Evolutionary conservation across 768 basidiomycete genomes (phyloP).

Genomic region (Mycena pura): DNA sequence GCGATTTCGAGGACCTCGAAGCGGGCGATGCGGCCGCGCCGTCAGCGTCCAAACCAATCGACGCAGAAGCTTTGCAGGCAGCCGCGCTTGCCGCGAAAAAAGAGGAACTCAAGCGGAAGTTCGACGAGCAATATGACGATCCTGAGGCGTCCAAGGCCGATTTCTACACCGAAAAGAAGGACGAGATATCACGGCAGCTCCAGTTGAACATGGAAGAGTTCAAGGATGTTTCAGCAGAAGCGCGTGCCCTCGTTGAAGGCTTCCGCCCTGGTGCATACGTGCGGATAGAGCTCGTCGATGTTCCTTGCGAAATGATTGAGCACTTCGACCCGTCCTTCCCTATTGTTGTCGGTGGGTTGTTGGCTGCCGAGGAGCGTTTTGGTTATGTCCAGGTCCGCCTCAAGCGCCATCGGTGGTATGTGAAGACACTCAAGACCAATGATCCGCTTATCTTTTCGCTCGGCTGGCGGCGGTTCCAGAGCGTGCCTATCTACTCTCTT

Average conservation of each 20-base stretch:
- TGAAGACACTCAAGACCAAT: conserved; percentile 92
- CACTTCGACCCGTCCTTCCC: conserved; percentile 93
- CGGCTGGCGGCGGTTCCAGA: conserved; percentile 98
- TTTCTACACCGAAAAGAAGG: conserved; percentile 92
- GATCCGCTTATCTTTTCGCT: conserved; percentile 95
- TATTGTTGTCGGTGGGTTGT: conserved; percentile 89
- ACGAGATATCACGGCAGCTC: conserved; percentile 86
- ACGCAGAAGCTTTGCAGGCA: conserved; percentile 45
- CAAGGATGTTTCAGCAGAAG: conserved; percentile 73
- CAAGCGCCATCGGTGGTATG: conserved; percentile 96
- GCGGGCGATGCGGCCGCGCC: conserved; percentile 37
- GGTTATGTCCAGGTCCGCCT: conserved; percentile 95
- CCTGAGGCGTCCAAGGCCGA: conserved; percentile 79
- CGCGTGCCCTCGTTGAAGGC: conserved; percentile 87
- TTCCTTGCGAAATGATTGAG: conserved; percentile 92
- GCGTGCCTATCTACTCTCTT: conserved; percentile 91
- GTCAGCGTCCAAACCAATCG: conserved; percentile 26
- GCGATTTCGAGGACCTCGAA: conserved; percentile 53
- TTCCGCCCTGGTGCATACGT: conserved; percentile 91
- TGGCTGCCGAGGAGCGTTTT: conserved; percentile 89
- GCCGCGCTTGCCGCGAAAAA: conserved; percentile 83
- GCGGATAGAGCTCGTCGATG: conserved; percentile 83
- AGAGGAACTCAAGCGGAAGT: conserved; percentile 90
- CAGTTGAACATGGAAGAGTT: conserved; percentile 88
- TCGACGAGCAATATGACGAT: conserved; percentile 96